phyloP scores from a whole-genome alignment of 2,329 filamentous ascomycete genomes.

The Penicillium sp. region DNA sequence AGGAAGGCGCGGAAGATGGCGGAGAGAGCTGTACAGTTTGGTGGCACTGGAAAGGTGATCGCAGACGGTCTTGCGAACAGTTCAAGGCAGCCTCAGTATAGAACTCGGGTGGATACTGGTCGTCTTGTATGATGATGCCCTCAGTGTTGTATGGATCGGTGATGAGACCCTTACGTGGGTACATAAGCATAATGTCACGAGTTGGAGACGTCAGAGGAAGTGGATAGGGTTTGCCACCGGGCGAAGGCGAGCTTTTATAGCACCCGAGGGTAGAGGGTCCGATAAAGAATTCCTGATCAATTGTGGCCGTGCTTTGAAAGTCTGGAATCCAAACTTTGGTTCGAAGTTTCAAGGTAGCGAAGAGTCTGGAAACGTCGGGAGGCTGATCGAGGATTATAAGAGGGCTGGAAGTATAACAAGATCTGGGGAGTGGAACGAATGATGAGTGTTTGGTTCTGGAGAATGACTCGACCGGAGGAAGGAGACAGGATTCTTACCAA shows the following conservation, averaged over 20 bases:
- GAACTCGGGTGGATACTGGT: conserved; percentile 37
- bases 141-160: conserved; percentile 39
- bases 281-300: conserved; percentile 24
- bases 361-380: conserved; percentile 36
- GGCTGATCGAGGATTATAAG: conserved; percentile 16
- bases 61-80: conserved; percentile 30
- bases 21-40: conserved; percentile 36
- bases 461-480: conserved; percentile 25
- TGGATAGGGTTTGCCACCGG: conserved; percentile 33
- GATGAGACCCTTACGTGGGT: conserved; percentile 48
- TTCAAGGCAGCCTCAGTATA: conserved; percentile 28
- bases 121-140: conserved; percentile 42
- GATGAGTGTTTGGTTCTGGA: conserved; percentile 15
- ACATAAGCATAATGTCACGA: conserved; percentile 42
- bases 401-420: conserved; percentile 19
- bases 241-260: conserved; percentile 32
- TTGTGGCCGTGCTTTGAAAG: conserved; percentile 21
- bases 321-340: conserved; percentile 6
- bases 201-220: conserved; percentile 29
- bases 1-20: conserved; percentile 40
- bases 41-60: conserved; percentile 39
- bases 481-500: neutral
- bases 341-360: conserved; percentile 15
- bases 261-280: conserved; percentile 30
- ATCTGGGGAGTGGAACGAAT: conserved; percentile 1